Percentiles rank a stretch among this genome's conserved stretches.
phyloP scores from a whole-genome alignment of 805 yeast genomes.

The Spencermartinsiella europaea region DNA sequence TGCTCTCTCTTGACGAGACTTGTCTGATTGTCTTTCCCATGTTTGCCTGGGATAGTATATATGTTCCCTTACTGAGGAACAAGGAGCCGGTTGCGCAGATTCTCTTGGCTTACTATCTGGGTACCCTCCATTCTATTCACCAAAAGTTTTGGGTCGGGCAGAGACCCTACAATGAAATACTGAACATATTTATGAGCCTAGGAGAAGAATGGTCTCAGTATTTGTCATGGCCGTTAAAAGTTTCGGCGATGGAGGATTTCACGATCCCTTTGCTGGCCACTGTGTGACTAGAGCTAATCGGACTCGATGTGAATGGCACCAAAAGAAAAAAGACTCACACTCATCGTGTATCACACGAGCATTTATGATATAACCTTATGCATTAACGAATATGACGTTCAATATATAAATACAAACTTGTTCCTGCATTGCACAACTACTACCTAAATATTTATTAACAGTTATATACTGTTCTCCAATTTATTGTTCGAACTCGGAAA shows the following conservation, averaged over 20 bases:
- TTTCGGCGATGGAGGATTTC: neutral
- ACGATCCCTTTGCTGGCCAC: neutral
- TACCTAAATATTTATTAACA: too few species aligned
- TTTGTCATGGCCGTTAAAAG: constrained; percentile 12
- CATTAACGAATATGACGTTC: too few species aligned
- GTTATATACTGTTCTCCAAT: too few species aligned
- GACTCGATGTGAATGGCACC: too few species aligned
- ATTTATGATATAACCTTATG: too few species aligned
- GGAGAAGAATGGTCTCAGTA: constrained; percentile 8
- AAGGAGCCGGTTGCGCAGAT: constrained; percentile 12
- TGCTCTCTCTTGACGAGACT: neutral
- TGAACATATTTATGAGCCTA: constrained; percentile 4
- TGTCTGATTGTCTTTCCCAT: neutral
- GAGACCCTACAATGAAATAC: constrained; percentile 12
- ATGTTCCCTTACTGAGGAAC: constrained; percentile 1
- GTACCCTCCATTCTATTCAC: constrained; percentile 9
- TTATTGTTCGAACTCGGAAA: too few species aligned
- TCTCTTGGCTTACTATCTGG: constrained; percentile 15
- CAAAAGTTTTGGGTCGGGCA: constrained; percentile 15
- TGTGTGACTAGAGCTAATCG: too few species aligned
- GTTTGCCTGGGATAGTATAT: neutral
- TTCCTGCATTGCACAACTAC: too few species aligned
- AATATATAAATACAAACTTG: too few species aligned
- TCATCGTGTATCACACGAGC: too few species aligned
- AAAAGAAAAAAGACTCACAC: too few species aligned